Evolutionary conservation across 2,329 filamentous ascomycete species (phyloP).

Genomic region (Fusarium sublunatum): DNA sequence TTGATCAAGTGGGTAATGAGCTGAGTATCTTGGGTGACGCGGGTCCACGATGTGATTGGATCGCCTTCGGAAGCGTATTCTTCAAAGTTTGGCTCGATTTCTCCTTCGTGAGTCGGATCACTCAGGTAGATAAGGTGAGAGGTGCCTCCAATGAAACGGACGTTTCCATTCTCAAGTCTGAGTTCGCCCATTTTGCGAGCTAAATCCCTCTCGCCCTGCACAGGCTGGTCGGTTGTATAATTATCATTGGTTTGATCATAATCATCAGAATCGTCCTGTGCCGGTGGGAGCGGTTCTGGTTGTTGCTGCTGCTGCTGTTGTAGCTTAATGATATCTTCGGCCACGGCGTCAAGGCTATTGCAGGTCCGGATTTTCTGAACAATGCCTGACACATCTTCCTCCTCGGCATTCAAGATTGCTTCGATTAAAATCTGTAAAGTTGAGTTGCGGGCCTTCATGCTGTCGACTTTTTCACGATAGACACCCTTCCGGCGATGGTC

Average conservation of each 20-base stretch:
- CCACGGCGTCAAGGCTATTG: constrained; percentile 71
- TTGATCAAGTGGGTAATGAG: constrained; percentile 89
- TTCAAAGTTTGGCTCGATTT: constrained; percentile 57
- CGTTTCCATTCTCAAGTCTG: constrained; percentile 84
- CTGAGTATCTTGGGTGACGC: constrained; percentile 81
- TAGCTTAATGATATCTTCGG: constrained; percentile 63
- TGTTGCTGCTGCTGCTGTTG: constrained; percentile 54
- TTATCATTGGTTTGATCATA: constrained; percentile 56
- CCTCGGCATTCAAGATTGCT: constrained; percentile 88
- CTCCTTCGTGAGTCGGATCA: constrained; percentile 54
- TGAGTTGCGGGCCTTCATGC: constrained; percentile 84
- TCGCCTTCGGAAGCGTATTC: constrained; percentile 68
- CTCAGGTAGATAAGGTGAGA: constrained; percentile 90
- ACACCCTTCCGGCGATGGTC: constrained; percentile 97
- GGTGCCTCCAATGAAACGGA: constrained; percentile 92
- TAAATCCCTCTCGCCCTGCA: constrained; percentile 78
- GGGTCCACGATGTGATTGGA: constrained; percentile 86
- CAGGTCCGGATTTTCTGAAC: constrained; percentile 90
- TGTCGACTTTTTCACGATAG: constrained; percentile 93
- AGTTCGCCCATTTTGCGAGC: constrained; percentile 95
- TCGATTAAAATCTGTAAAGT: constrained; percentile 94
- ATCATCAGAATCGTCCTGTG: constrained; percentile 56
- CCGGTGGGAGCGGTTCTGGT: constrained; percentile 46
- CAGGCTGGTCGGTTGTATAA: constrained; percentile 54
- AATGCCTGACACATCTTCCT: constrained; percentile 84